Evolutionary conservation across 139 green algal species (phyloP).

Genomic region (Picochlorum sp.): DNA sequence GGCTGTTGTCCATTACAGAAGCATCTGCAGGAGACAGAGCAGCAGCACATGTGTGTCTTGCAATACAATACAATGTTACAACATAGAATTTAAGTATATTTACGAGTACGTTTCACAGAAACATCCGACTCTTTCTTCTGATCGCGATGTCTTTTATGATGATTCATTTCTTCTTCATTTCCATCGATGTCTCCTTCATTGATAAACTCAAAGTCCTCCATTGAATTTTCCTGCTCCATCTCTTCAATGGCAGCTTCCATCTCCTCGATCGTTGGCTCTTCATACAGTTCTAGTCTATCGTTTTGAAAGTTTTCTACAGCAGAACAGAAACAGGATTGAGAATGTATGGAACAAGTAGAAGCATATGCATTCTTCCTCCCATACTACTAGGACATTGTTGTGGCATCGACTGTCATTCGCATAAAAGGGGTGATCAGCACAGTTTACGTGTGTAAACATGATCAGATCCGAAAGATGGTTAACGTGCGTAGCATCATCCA

Average conservation of each 20-base stretch:
- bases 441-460: not conserved
- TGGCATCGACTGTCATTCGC: not conserved
- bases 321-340: no score
- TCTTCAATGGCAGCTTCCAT: slow-evolving; percentile 7
- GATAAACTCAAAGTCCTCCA: not conserved
- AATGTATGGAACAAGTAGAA: no score
- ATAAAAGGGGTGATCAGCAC: slow-evolving; percentile 9
- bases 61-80: not conserved
- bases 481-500: slow-evolving; percentile 13
- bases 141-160: not conserved
- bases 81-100: slow-evolving; percentile 1
- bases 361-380: no score
- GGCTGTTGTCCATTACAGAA: no score
- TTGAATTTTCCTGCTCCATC: not conserved
- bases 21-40: no score
- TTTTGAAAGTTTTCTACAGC: slow-evolving; percentile 44
- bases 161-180: no score
- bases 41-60: not conserved
- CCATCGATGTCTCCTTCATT: no score
- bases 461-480: slow-evolving; percentile 5
- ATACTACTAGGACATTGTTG: no score
- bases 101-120: slow-evolving; percentile 9
- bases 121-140: not conserved
- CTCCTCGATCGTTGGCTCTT: slow-evolving; percentile 39
- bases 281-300: slow-evolving; percentile 53